A percentile compares a stretch with the other conserved stretches of the same genome.
Evolutionary conservation across 2,329 filamentous ascomycete species (phyloP).

Genomic region (Epichloe elymi): DNA sequence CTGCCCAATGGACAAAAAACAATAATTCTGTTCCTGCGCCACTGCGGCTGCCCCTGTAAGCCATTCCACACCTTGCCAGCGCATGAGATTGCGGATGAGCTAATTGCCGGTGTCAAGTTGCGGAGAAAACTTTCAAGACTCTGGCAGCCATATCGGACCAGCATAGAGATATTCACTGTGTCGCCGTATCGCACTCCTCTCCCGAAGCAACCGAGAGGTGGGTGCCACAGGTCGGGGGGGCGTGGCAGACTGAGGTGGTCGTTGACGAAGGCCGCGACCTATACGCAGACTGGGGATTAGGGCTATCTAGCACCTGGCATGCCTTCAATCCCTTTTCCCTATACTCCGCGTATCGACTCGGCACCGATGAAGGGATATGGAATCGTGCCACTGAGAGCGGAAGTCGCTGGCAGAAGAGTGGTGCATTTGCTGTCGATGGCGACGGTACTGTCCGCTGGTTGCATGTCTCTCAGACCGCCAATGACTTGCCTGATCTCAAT

Average conservation of each 20-base stretch:
- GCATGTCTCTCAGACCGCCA: slow-evolving; percentile 17
- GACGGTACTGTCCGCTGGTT: slow-evolving; percentile 19
- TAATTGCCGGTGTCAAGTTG: slow-evolving; percentile 32
- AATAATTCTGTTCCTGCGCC: slow-evolving; percentile 54
- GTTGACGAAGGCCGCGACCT: slow-evolving; percentile 46
- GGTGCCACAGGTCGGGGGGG: slow-evolving; percentile 41
- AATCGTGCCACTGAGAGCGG: slow-evolving; percentile 53
- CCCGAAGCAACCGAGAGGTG: slow-evolving; percentile 40
- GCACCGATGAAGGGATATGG: slow-evolving; percentile 51
- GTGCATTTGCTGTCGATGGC: slow-evolving; percentile 41
- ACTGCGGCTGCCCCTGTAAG: slow-evolving; percentile 64
- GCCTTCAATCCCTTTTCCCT: slow-evolving; percentile 46
- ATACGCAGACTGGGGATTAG: slow-evolving; percentile 55
- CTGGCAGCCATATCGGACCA: slow-evolving; percentile 38
- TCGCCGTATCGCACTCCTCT: slow-evolving; percentile 50
- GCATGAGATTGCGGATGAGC: background rate
- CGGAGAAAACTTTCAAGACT: slow-evolving; percentile 50
- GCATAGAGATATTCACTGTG: slow-evolving; percentile 38
- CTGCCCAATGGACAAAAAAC: slow-evolving; percentile 43
- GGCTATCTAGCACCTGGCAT: slow-evolving; percentile 47
- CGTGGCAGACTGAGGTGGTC: slow-evolving; percentile 44
- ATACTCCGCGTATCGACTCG: slow-evolving; percentile 43
- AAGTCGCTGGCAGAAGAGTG: slow-evolving; percentile 54
- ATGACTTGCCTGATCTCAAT: slow-evolving; percentile 19
- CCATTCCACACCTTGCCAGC: slow-evolving; percentile 3